Evolutionary conservation across 2,329 filamentous ascomycete genomes (phyloP).

Genomic region (Fusarium piperis): DNA sequence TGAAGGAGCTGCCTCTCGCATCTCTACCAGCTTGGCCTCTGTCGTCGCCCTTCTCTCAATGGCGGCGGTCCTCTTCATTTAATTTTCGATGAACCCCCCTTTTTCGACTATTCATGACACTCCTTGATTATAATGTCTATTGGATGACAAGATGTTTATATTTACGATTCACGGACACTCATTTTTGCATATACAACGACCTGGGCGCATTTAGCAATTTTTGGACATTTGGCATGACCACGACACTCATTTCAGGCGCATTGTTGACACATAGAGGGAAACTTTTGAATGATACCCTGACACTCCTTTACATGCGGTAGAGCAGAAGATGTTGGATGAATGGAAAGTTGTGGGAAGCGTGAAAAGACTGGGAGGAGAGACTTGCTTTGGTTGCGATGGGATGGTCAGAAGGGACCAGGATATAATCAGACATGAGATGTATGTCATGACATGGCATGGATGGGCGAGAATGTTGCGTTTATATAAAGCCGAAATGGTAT

Average conservation of each 20-base stretch:
- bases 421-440: slow-evolving; percentile 10
- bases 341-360: background rate
- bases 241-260: slow-evolving; percentile 40
- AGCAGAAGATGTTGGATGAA: background rate
- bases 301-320: slow-evolving; percentile 34
- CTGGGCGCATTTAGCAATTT: slow-evolving; percentile 7
- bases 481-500: slow-evolving; percentile 15
- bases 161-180: slow-evolving; percentile 34
- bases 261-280: slow-evolving; percentile 19
- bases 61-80: slow-evolving; percentile 33
- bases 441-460: background rate
- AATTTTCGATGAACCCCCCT: slow-evolving; percentile 21
- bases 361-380: background rate
- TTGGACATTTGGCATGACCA: slow-evolving; percentile 28
- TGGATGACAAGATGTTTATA: slow-evolving; percentile 24
- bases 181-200: slow-evolving; percentile 17
- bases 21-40: slow-evolving; percentile 27
- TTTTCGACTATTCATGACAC: slow-evolving; percentile 35
- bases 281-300: slow-evolving; percentile 37
- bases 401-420: background rate
- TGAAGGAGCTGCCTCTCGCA: slow-evolving; percentile 32
- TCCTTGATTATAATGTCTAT: slow-evolving; percentile 39
- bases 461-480: background rate
- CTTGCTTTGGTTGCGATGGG: background rate
- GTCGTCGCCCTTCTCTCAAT: slow-evolving; percentile 34